Base-by-base conservation (phyloP, 2,329 filamentous ascomycete genomes). In the Sarocladium oryzae region DNA sequence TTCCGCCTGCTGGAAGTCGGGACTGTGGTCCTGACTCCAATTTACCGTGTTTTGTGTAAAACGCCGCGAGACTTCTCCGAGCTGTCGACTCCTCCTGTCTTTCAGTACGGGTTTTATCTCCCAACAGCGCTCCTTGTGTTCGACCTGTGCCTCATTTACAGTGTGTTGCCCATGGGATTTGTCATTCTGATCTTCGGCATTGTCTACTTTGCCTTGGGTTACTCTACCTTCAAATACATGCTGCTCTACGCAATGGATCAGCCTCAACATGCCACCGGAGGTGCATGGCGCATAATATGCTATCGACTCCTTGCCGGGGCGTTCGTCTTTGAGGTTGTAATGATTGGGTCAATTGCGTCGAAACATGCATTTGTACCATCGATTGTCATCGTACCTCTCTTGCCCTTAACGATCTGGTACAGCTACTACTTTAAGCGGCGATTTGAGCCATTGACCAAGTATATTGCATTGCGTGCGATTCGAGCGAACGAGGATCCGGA, bases 221-320 rank as follows among this genome's bases (percentile, higher is more conserved):
- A 89, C 65, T 92, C 92, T 63, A 88, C 89, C 28, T 95, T 95
- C 78, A 96, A 96, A 66, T 99, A 99, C 69, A 95, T 99, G 72
- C 76, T 99, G 4, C 77, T 99, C 4, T 99, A 99, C 66, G 90
- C 93, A 28, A 99, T 99, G 93, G 91, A 97, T 61, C 92, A 97
- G 65, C 88, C 89, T 15, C 89, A 95, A 62, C 90, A 96, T 64
- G 89, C 90, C 15, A 97, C 92, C 0, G 95, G 95, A 18, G 84
- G 86, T 55, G 90, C 91, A 4, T 99, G 93, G 93, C 86, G 88
- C 46, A 95, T 99, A 79, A 96, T 99, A 56, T 96, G 90, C 69
- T 89, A 93, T 63, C 88, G 93, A 32, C 79, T 96, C 53, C 81
- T 97, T 52, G 73, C 96, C 21, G 93, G 93, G 1, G 71, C 96